Evolutionary conservation across 1,139 yeast genomes (phyloP).

Genomic region (Suhomyces wounanorum): DNA sequence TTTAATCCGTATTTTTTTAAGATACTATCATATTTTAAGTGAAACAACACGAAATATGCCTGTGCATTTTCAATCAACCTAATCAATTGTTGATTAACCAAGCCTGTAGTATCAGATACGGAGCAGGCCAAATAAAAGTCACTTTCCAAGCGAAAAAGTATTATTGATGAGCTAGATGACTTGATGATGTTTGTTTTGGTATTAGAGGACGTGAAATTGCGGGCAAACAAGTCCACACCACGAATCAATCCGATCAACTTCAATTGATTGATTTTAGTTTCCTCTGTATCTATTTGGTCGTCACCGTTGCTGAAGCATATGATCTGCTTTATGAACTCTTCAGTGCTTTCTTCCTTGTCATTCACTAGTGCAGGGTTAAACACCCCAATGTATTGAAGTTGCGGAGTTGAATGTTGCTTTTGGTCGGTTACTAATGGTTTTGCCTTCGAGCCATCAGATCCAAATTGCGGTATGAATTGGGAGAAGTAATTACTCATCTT

Average conservation of each 20-base stretch:
- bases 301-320: conserved; percentile 28
- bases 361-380: conserved; percentile 15
- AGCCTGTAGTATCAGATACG: conserved; percentile 22
- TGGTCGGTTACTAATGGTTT: conserved; percentile 2
- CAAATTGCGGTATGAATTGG: conserved; percentile 17
- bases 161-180: conserved; percentile 29
- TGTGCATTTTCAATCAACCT: conserved; percentile 27
- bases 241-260: conserved; percentile 40
- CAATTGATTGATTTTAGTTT: conserved; percentile 27
- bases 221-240: conserved; percentile 37
- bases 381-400: conserved; percentile 15
- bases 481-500: conserved; percentile 19
- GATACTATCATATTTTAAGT: conserved; percentile 28
- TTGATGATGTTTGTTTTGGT: conserved; percentile 26
- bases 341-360: conserved; percentile 26
- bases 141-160: conserved; percentile 30
- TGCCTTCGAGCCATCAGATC: conserved; percentile 3
- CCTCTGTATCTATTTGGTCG: conserved; percentile 8
- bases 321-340: conserved; percentile 33
- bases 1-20: conserved; percentile 20
- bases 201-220: conserved; percentile 18
- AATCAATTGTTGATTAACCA: conserved; percentile 32
- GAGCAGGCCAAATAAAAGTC: conserved; percentile 34
- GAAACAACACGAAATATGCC: conserved; percentile 29
- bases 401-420: conserved; percentile 6